phyloP scores from a whole-genome alignment of 768 basidiomycete species.

The Russula earlei region DNA sequence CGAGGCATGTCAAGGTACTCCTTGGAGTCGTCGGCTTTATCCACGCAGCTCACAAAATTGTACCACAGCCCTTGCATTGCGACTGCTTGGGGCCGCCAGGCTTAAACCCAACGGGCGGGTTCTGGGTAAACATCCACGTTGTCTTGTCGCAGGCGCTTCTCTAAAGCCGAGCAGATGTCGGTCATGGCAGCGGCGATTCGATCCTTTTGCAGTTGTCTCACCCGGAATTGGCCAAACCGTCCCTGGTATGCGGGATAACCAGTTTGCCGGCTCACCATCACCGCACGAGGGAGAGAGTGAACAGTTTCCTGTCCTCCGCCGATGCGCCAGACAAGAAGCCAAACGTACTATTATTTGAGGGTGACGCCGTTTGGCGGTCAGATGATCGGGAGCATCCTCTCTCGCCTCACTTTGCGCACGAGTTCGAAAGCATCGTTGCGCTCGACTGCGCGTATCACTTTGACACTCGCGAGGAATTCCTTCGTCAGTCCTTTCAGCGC shows the following conservation, averaged over 20 bases:
- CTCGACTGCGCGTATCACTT: slow-evolving; percentile 70
- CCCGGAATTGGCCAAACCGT: slow-evolving; percentile 37
- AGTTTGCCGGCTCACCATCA: slow-evolving; percentile 39
- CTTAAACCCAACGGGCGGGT: slow-evolving; percentile 37
- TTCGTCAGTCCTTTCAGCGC: slow-evolving; percentile 39
- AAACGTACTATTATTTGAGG: slow-evolving; percentile 34
- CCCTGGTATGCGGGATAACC: slow-evolving; percentile 47
- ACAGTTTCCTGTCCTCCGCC: background rate
- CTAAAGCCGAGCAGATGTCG: slow-evolving; percentile 41
- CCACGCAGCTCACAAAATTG: background rate
- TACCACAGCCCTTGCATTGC: slow-evolving; percentile 40
- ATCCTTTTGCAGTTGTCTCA: slow-evolving; percentile 44
- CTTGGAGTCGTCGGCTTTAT: background rate
- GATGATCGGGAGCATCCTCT: slow-evolving; percentile 36
- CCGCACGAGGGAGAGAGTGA: slow-evolving; percentile 37
- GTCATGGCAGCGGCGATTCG: slow-evolving; percentile 61
- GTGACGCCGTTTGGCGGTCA: slow-evolving; percentile 41
- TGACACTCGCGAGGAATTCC: slow-evolving; percentile 39
- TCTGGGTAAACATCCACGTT: slow-evolving; percentile 35
- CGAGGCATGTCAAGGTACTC: slow-evolving; percentile 48
- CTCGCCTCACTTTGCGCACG: slow-evolving; percentile 23
- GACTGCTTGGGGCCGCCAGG: slow-evolving; percentile 36
- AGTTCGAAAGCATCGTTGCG: slow-evolving; percentile 45
- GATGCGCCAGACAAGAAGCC: slow-evolving; percentile 15
- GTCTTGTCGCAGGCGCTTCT: background rate